Conservation (phyloP, 345 rosid species). For the Syzygium aromaticum region DNA sequence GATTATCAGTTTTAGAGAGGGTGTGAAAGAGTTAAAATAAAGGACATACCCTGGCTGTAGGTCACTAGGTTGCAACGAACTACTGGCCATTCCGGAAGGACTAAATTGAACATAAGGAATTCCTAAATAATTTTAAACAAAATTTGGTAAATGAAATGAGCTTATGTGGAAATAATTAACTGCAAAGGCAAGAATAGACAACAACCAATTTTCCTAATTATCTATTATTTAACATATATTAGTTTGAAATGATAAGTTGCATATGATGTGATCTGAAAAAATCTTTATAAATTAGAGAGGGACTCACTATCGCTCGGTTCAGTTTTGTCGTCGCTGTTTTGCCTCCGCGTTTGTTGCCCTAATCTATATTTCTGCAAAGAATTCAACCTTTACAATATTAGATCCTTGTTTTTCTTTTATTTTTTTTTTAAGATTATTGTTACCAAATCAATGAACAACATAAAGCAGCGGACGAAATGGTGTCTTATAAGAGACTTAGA, state of each 20-base stretch:
- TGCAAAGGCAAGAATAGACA: neutral
- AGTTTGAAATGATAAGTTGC: neutral
- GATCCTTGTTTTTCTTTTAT: neutral
- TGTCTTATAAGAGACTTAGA: neutral
- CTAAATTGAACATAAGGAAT: neutral
- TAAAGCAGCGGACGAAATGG: neutral
- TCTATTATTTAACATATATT: neutral
- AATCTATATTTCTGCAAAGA: constrained; percentile 66
- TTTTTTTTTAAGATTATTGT: neutral
- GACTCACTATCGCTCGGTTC: constrained; percentile 37
- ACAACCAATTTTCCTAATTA: neutral
- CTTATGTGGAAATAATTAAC: neutral
- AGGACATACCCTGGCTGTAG: neutral
- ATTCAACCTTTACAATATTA: neutral
- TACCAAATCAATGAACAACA: neutral
- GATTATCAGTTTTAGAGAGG: too few species aligned
- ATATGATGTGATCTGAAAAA: neutral
- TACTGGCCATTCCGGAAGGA: neutral
- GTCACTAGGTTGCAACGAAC: neutral
- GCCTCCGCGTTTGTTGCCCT: constrained; percentile 61
- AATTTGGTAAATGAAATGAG: neutral
- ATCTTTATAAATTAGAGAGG: neutral
- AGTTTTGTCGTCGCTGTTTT: constrained; percentile 23
- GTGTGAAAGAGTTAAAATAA: neutral
- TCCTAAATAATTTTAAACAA: neutral